These are phyloP conservation scores for Vanderwaltozyma verrucispora DNA, from an alignment of 805 yeast genomes.

Conservation along the genomic window DNA sequence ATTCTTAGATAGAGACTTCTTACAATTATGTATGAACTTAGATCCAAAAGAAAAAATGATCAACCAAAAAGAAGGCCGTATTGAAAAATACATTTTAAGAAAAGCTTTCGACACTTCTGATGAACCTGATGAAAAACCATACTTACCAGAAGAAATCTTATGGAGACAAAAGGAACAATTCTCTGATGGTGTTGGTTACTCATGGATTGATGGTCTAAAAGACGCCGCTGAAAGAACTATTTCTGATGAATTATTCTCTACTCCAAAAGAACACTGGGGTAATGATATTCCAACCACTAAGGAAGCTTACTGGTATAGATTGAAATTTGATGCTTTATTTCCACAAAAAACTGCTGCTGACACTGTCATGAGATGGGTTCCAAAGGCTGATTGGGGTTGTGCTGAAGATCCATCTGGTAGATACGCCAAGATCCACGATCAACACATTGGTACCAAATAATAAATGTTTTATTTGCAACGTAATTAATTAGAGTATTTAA, in stretches of 20 bases:
- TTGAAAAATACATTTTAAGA: constrained; percentile 93
- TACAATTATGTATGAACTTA: constrained; percentile 88
- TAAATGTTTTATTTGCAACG: background rate
- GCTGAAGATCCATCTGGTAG: constrained; percentile 98
- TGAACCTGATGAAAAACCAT: constrained; percentile 68
- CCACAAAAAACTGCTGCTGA: constrained; percentile 85
- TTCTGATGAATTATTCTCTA: constrained; percentile 80
- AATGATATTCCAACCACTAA: constrained; percentile 88
- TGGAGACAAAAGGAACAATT: constrained; percentile 99
- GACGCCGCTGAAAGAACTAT: constrained; percentile 85
- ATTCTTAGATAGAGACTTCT: constrained; percentile 88
- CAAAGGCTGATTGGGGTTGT: constrained; percentile 99
- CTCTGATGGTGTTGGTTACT: constrained; percentile 98
- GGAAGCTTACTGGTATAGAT: constrained; percentile 99
- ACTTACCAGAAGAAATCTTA: constrained; percentile 90
- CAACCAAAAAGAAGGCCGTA: constrained; percentile 55
- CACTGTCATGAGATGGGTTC: constrained; percentile 99
- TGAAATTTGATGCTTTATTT: constrained; percentile 89
- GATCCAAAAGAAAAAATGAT: constrained; percentile 89
- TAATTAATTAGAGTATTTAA: background rate
- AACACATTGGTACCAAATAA: constrained; percentile 35
- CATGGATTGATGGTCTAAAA: constrained; percentile 97
- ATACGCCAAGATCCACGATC: constrained; percentile 81
- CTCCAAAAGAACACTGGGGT: constrained; percentile 96
- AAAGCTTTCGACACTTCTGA: constrained; percentile 94